Percentiles rank a stretch among this genome's conserved stretches.
Evolutionary conservation across 2,329 filamentous ascomycete genomes (phyloP).

Genomic region (Cordyceps pruinosa): DNA sequence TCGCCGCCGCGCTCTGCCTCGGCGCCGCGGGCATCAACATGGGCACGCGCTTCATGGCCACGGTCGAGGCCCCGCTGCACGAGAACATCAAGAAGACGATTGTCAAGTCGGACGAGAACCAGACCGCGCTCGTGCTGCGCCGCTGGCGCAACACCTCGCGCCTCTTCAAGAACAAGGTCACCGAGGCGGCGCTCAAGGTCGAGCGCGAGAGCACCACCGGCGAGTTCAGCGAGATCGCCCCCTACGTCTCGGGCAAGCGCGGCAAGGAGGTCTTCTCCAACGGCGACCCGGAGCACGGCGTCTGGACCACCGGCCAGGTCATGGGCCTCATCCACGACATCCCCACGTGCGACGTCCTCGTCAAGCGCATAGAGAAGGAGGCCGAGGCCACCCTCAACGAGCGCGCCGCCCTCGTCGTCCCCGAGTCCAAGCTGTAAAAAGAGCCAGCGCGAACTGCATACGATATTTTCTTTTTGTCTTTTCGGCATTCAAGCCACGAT

Average conservation of each 20-base stretch:
- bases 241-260: constrained; percentile 81
- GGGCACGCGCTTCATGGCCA: constrained; percentile 97
- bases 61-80: constrained; percentile 87
- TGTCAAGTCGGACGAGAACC: constrained; percentile 78
- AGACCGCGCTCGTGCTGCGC: constrained; percentile 81
- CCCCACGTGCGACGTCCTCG: constrained; percentile 63
- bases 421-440: constrained; percentile 51
- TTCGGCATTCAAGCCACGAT: background rate
- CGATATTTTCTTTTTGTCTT: background rate
- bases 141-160: constrained; percentile 91
- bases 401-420: constrained; percentile 47
- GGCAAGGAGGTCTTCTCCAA: constrained; percentile 88
- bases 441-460: too few species aligned
- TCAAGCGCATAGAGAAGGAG: constrained; percentile 70
- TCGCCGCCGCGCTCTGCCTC: constrained; percentile 82
- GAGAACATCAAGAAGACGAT: constrained; percentile 90
- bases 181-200: constrained; percentile 70
- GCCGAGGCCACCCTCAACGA: constrained; percentile 60
- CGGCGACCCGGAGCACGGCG: constrained; percentile 83
- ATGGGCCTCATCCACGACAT: constrained; percentile 84
- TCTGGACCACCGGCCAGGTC: constrained; percentile 96
- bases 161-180: constrained; percentile 85
- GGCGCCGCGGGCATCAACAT: constrained; percentile 96
- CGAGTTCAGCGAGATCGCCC: constrained; percentile 83
- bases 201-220: constrained; percentile 77